Conservation (phyloP, 1,284 basidiomycete genomes). For the Cutaneotrichosporon daszewskae region DNA sequence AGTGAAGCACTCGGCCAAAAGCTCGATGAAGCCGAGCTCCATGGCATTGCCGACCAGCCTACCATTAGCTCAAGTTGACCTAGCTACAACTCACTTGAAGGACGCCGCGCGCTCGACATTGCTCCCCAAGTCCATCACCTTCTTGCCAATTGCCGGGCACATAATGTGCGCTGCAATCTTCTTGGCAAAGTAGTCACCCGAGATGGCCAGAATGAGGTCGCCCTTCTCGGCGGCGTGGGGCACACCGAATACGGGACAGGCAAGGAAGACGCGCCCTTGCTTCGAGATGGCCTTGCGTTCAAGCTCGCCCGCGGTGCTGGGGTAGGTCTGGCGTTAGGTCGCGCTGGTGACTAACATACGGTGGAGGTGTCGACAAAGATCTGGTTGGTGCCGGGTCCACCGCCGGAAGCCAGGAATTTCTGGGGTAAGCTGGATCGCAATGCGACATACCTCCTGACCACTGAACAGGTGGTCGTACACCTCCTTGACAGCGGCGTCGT, state of each 20-base stretch:
- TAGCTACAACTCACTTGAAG: slow-evolving; percentile 62
- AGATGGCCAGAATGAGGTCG: slow-evolving; percentile 68
- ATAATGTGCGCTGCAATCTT: slow-evolving; percentile 66
- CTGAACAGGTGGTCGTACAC: slow-evolving; percentile 62
- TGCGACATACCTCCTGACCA: slow-evolving; percentile 56
- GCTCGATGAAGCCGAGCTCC: slow-evolving; percentile 56
- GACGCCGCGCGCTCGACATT: slow-evolving; percentile 57
- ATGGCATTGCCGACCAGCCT: slow-evolving; percentile 45
- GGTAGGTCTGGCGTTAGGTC: slow-evolving; percentile 56
- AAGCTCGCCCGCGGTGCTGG: slow-evolving; percentile 66
- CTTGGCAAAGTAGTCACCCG: slow-evolving; percentile 77
- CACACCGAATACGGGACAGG: slow-evolving; percentile 74
- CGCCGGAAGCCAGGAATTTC: too few species aligned
- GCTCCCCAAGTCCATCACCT: slow-evolving; percentile 54
- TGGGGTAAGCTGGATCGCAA: too few species aligned
- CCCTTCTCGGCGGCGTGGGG: slow-evolving; percentile 60
- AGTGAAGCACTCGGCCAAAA: slow-evolving; percentile 74
- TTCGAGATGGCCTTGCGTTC: slow-evolving; percentile 62
- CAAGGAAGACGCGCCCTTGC: slow-evolving; percentile 62
- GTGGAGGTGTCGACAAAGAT: slow-evolving; percentile 79
- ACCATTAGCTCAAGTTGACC: not conserved
- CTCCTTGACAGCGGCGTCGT: slow-evolving; percentile 66
- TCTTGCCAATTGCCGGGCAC: slow-evolving; percentile 70
- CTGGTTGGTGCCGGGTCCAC: too few species aligned
- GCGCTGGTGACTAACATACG: slow-evolving; percentile 47